Evolutionary conservation across 495 filamentous ascomycete species (phyloP).

Genomic region (Pyronema domesticum): DNA sequence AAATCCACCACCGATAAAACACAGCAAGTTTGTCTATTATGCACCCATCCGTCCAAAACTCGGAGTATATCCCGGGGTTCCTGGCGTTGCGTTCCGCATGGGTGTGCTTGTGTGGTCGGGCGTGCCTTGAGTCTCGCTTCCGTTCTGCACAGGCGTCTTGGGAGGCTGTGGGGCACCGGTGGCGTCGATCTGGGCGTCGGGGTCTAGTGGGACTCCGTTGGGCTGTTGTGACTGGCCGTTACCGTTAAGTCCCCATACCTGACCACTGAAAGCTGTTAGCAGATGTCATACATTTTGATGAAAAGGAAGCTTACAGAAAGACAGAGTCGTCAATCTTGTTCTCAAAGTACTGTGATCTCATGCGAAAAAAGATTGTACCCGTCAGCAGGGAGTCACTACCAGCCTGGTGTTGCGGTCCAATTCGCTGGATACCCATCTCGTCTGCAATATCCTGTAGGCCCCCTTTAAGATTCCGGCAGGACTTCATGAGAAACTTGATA

Average conservation of each 20-base stretch:
- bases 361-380: slow-evolving; percentile 80
- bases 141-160: background rate
- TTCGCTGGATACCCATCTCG: slow-evolving; percentile 67
- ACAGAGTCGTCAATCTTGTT: slow-evolving; percentile 49
- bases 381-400: slow-evolving; percentile 84
- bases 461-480: slow-evolving; percentile 38
- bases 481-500: slow-evolving; percentile 91
- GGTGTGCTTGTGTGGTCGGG: slow-evolving; percentile 1
- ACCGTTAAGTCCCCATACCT: slow-evolving; percentile 25
- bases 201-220: slow-evolving; percentile 3
- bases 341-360: slow-evolving; percentile 68
- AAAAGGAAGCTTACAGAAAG: slow-evolving; percentile 14
- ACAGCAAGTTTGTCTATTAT: background rate
- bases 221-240: background rate
- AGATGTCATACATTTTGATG: background rate
- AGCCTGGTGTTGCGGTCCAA: slow-evolving; percentile 74
- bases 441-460: slow-evolving; percentile 88
- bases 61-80: slow-evolving; percentile 4
- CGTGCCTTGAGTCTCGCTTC: background rate
- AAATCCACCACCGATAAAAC: background rate
- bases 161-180: background rate
- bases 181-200: background rate
- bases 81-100: slow-evolving; percentile 3
- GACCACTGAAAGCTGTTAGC: slow-evolving; percentile 11
- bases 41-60: slow-evolving; percentile 5